Conservation (phyloP, 768 basidiomycete genomes). For the Tulasnella sp. region DNA sequence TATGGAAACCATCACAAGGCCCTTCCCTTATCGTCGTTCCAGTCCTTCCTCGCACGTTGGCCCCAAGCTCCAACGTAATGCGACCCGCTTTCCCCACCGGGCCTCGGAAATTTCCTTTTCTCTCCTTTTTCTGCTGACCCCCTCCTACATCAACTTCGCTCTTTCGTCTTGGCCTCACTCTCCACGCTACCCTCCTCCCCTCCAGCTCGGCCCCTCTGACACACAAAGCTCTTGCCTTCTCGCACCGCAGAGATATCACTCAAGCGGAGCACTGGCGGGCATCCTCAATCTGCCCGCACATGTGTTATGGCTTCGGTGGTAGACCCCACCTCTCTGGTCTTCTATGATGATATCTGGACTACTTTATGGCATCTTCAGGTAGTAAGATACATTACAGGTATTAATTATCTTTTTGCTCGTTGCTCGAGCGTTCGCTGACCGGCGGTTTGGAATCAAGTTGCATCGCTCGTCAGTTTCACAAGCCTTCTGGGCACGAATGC, state of each 20-base stretch:
- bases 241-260: neutral
- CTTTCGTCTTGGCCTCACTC: neutral
- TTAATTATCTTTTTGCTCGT: neutral
- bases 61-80: neutral
- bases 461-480: neutral
- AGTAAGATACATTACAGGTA: constrained; percentile 3
- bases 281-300: neutral
- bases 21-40: neutral
- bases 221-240: no score
- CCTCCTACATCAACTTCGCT: neutral
- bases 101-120: neutral
- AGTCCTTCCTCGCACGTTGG: neutral
- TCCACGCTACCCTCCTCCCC: no score
- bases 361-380: neutral
- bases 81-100: neutral
- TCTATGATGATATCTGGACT: neutral
- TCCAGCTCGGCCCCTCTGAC: no score
- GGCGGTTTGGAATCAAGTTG: neutral
- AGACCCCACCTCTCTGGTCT: neutral
- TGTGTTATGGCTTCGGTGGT: neutral
- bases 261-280: neutral
- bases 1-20: neutral
- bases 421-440: neutral
- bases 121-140: neutral
- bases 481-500: no score